phyloP scores from a whole-genome alignment of 1,284 basidiomycete species.

The Fomitopsis betulina region DNA sequence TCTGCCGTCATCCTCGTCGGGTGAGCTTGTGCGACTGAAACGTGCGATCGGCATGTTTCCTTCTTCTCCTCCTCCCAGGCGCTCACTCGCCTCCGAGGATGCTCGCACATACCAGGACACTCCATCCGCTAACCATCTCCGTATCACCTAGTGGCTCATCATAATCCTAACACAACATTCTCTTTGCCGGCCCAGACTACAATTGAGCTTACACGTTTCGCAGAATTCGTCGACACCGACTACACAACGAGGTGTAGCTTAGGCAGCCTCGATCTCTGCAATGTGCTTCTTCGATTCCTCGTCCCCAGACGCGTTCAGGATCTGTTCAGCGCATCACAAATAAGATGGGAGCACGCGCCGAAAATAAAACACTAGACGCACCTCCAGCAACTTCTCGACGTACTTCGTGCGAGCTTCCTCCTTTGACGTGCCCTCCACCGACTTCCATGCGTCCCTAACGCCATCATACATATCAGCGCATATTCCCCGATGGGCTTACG shows the following conservation, averaged over 20 bases:
- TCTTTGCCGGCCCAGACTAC: background rate
- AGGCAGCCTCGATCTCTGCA: constrained; percentile 57
- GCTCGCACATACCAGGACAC: background rate
- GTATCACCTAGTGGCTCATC: background rate
- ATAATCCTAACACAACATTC: background rate
- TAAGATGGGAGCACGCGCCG: background rate
- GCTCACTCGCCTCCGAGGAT: background rate
- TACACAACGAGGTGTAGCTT: background rate
- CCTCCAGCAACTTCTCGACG: constrained; percentile 68
- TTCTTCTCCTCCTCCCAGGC: background rate
- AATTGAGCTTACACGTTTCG: background rate
- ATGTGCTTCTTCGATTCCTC: constrained; percentile 55
- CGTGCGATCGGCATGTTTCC: constrained; percentile 4
- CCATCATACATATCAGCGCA: constrained; percentile 23
- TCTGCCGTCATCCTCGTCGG: background rate
- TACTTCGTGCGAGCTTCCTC: constrained; percentile 73
- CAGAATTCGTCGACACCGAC: background rate
- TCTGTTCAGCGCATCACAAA: constrained; percentile 29
- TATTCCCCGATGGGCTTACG: constrained; percentile 14
- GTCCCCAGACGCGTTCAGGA: constrained; percentile 45
- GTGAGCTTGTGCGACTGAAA: background rate
- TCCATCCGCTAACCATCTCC: background rate
- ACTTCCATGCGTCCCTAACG: constrained; percentile 81
- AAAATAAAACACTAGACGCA: constrained; percentile 31
- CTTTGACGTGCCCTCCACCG: constrained; percentile 62